Percentiles rank a stretch among this genome's conserved stretches.
phyloP scores from a whole-genome alignment of 148 eudicot genomes.

The Beta vulgaris region DNA sequence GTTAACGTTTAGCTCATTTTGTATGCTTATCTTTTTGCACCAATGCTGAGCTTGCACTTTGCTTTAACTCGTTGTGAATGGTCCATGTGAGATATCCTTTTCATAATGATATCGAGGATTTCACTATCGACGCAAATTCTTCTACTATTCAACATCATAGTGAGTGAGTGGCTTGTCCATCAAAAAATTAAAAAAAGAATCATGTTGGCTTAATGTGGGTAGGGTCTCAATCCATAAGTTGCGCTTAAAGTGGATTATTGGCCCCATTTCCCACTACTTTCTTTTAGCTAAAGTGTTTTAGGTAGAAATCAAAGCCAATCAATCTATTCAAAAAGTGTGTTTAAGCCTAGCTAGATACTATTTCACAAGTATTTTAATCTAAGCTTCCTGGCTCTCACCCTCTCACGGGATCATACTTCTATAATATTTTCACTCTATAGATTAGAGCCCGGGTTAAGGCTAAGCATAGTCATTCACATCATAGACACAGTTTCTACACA shows the following conservation, averaged over 20 bases:
- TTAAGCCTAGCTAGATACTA: slow-evolving; percentile 19
- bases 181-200: background rate
- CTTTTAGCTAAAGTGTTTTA: slow-evolving; percentile 25
- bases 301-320: slow-evolving; percentile 34
- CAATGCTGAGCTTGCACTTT: slow-evolving; percentile 1
- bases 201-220: slow-evolving; percentile 5
- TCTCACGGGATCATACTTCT: too few species aligned
- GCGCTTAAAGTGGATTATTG: slow-evolving; percentile 33
- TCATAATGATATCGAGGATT: slow-evolving; percentile 11
- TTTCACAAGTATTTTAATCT: background rate
- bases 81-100: slow-evolving; percentile 22
- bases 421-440: too few species aligned
- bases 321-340: slow-evolving; percentile 26
- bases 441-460: too few species aligned
- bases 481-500: too few species aligned
- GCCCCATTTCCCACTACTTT: slow-evolving; percentile 31
- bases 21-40: slow-evolving; percentile 8
- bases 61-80: slow-evolving; percentile 1
- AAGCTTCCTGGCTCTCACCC: too few species aligned
- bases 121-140: slow-evolving; percentile 1
- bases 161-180: too few species aligned
- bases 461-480: too few species aligned
- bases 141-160: background rate
- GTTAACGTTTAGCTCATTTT: background rate
- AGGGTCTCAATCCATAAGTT: slow-evolving; percentile 23